Evolutionary conservation across 495 filamentous ascomycete genomes (phyloP).

Genomic region (Paragyromitra xinjiangensis): DNA sequence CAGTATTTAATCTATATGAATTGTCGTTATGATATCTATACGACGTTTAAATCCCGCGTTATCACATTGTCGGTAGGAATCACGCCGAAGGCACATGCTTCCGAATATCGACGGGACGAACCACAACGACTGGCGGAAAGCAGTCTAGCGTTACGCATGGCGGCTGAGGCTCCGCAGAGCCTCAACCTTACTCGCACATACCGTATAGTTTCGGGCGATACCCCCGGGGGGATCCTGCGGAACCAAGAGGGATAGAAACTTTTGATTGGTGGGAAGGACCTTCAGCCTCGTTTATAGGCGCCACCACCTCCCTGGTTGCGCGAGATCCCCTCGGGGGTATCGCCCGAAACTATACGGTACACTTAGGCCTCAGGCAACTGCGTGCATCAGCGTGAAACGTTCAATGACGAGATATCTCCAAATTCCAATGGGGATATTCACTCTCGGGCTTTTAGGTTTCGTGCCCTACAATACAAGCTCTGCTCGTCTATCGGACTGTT

Average conservation of each 20-base stretch:
- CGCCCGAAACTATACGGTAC: too few relatives aligned
- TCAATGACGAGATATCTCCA: slow-evolving; percentile 6
- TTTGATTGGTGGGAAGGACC: too few relatives aligned
- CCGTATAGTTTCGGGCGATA: too few relatives aligned
- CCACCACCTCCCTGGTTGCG: too few relatives aligned
- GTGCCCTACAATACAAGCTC: background rate
- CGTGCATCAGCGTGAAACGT: slow-evolving; percentile 15
- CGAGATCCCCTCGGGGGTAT: too few relatives aligned
- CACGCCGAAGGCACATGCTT: background rate
- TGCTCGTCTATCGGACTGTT: slow-evolving; percentile 41
- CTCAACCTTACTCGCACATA: slow-evolving; percentile 42
- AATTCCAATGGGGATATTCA: background rate
- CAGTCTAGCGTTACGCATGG: slow-evolving; percentile 7
- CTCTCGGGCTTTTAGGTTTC: slow-evolving; percentile 6
- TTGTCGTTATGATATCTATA: background rate
- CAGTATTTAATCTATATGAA: background rate
- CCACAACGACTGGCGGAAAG: background rate
- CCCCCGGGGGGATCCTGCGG: too few relatives aligned
- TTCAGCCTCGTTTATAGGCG: too few relatives aligned
- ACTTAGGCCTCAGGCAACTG: background rate
- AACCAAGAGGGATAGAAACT: too few relatives aligned
- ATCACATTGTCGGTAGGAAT: background rate
- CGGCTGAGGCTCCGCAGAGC: slow-evolving; percentile 45
- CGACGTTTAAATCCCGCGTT: slow-evolving; percentile 1
- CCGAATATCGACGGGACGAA: too few relatives aligned